These are phyloP conservation scores for sunflower (Helianthus annuus) DNA, from an alignment of 129 eudicot species.

Conservation along the genomic window HanXRQr2.0-SUNRISE NC_035438.2:143229337-143229836, in stretches of 20 bases:
- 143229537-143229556: too few relatives aligned
- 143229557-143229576: not conserved
- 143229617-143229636: too few relatives aligned
- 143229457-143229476: not conserved
- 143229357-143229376: not conserved
- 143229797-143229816: not conserved
- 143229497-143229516: not conserved
- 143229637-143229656: too few relatives aligned
- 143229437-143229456: not conserved
- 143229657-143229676: not conserved
- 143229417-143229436: not conserved
- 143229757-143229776: not conserved
- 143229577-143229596: too few relatives aligned
- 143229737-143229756: not conserved
- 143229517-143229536: not conserved
- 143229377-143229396: not conserved
- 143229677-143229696: not conserved
- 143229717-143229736: not conserved
- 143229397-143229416: too few relatives aligned
- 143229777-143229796: not conserved
- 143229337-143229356: not conserved
- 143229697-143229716: not conserved
- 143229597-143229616: too few relatives aligned
- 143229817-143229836: not conserved
- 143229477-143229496: not conserved